Evolutionary conservation across 2,329 filamentous ascomycete genomes (phyloP).

Genomic region (Aspergillus sp.): DNA sequence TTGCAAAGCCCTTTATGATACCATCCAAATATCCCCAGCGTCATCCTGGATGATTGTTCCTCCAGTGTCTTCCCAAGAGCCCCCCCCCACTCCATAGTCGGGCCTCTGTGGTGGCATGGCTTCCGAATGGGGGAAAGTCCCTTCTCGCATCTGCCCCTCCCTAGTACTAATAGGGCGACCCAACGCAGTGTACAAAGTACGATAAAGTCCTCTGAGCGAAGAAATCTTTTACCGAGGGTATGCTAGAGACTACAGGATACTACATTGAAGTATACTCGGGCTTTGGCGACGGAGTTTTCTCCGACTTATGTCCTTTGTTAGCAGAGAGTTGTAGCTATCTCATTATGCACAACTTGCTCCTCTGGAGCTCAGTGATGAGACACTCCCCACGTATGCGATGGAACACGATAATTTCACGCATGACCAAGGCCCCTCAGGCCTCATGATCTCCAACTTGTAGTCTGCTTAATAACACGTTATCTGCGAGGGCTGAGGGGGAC

Average conservation of each 20-base stretch:
- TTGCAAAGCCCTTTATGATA: background rate
- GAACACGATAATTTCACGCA: background rate
- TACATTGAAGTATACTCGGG: background rate
- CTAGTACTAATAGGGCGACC: background rate
- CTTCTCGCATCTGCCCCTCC: background rate
- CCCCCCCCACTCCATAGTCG: background rate
- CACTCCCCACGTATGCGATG: too few species aligned
- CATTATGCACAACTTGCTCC: too few species aligned
- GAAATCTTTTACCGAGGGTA: background rate
- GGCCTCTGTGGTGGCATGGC: background rate
- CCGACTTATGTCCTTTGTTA: background rate
- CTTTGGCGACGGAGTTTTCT: background rate
- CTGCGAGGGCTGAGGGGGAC: background rate
- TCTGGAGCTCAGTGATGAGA: too few species aligned
- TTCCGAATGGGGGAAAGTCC: background rate
- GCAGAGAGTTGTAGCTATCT: background rate
- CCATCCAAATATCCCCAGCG: background rate
- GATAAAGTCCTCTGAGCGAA: background rate
- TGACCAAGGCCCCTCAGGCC: background rate
- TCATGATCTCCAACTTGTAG: background rate
- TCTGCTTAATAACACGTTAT: background rate
- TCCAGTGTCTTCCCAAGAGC: background rate
- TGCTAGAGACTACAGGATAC: background rate
- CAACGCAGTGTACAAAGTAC: background rate
- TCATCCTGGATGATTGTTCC: background rate